Base-by-base conservation (phyloP, 202 grass and related monocot genomes). In the Elaeis oleifera region DNA sequence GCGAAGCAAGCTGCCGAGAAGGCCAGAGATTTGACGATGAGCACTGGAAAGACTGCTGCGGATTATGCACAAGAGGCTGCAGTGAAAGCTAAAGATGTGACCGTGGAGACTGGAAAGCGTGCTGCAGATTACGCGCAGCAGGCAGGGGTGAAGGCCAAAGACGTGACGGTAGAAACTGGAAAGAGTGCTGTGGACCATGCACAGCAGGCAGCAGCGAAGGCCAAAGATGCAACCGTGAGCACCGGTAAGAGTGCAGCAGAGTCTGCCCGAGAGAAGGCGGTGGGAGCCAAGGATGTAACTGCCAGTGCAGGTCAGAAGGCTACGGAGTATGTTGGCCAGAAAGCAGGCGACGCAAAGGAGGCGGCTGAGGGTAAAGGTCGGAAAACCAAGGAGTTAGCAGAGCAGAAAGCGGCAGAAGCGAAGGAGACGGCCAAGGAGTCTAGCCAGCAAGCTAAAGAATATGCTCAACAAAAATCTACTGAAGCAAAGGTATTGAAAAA, bases 131-230 rank as follows among this genome's bases (percentile, higher is more conserved):
- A 89, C 71, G 51, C 74, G 15, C 60, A 81, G 70, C 36, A 74
- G 49, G 80, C 76, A 2, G 83, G 72, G 4, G 76, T 19, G 50
- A 86, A 83, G 26, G 74, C 52, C 6, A 81, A 81, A 50, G 85
- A 95, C 27, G 75, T 18, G 27, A 73, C 83, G 0, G 3, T 79
- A n/a, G 72, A 52, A 61, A 61, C 88, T 0, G 79, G 75, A 5
- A 32, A 16, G 49, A 74, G 52, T 0, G 65, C 80, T 0, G 81
- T 69, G 0, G 84, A 75, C 59, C 77, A 78, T 65, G 68, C 64
- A 2, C 79, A 28, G 68, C 18, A 59, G 5, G 65, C 70, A 0
- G 69, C 72, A 0, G 73, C 69, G 23, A 66, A 50, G 44, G 21
- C 64, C 15, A 89, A 78, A 64, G 56, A 51, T 0, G 9, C 25